phyloP scores from a whole-genome alignment of 345 rosid genomes.

The Syzygium aromaticum region DNA sequence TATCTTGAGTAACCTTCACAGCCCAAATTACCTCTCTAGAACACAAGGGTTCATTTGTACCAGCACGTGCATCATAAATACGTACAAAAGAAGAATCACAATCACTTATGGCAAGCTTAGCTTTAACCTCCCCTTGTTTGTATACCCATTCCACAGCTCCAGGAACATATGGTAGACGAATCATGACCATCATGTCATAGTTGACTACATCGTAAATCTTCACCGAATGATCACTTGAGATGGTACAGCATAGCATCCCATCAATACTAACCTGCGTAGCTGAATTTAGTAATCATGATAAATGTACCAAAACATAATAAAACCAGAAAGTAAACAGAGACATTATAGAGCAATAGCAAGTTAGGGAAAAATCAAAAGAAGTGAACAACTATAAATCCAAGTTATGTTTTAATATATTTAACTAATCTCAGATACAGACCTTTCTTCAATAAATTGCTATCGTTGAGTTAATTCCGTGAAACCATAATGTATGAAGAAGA shows the following conservation, averaged over 20 bases:
- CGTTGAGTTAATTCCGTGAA: background rate
- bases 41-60: slow-evolving; percentile 65
- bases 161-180: slow-evolving; percentile 68
- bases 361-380: background rate
- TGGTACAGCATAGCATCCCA: slow-evolving; percentile 93
- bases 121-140: slow-evolving; percentile 90
- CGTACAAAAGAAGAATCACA: slow-evolving; percentile 63
- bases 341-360: background rate
- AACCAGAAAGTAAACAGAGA: background rate
- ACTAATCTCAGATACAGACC: background rate
- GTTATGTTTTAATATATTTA: background rate
- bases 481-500: background rate
- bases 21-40: slow-evolving; percentile 48
- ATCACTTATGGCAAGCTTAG: slow-evolving; percentile 86
- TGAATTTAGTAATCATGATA: slow-evolving; percentile 50
- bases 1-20: background rate
- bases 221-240: slow-evolving; percentile 76
- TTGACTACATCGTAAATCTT: slow-evolving; percentile 92
- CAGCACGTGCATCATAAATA: slow-evolving; percentile 87
- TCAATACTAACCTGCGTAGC: slow-evolving; percentile 88
- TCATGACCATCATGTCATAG: slow-evolving; percentile 99
- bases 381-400: background rate
- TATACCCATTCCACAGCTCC: slow-evolving; percentile 91
- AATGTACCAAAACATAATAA: slow-evolving; percentile 4
- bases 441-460: background rate